phyloP scores from a whole-genome alignment of 352 stramenopile genomes.

The Phytophthora sojae region DNA sequence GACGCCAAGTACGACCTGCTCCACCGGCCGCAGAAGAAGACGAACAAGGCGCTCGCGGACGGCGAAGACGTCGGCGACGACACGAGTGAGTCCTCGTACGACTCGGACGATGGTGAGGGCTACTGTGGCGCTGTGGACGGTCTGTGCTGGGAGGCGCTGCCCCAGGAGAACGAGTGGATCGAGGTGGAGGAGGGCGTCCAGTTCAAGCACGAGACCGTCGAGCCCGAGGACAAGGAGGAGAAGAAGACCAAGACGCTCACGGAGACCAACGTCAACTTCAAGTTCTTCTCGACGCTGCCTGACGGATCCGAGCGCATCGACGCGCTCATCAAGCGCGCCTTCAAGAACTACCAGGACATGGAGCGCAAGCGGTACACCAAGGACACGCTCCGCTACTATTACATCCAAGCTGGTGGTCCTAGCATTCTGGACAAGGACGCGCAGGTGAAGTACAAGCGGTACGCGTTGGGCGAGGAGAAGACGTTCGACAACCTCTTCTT shows the following conservation, averaged over 20 bases:
- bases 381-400: constrained; percentile 61
- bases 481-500: constrained; percentile 91
- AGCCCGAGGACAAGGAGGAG: constrained; percentile 37
- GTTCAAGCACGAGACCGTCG: constrained; percentile 55
- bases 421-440: constrained; percentile 21
- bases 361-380: constrained; percentile 44
- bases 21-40: constrained; percentile 46
- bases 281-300: constrained; percentile 31
- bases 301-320: constrained; percentile 54
- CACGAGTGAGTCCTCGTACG: constrained; percentile 38
- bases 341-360: constrained; percentile 45
- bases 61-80: constrained; percentile 21
- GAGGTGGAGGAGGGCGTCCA: constrained; percentile 43
- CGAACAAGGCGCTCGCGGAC: constrained; percentile 37
- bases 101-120: constrained; percentile 29
- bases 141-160: constrained; percentile 48
- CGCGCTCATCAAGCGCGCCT: constrained; percentile 46
- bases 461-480: constrained; percentile 85
- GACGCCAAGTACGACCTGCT: constrained; percentile 59
- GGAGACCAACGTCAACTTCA: constrained; percentile 40
- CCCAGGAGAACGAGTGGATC: constrained; percentile 54
- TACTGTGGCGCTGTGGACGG: constrained; percentile 43
- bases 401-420: constrained; percentile 32
- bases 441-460: constrained; percentile 62
- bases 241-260: constrained; percentile 36